Evolutionary conservation across 225 moss, liverwort and hornwort genomes (phyloP).

Genomic region (Marchantia paleacea): DNA sequence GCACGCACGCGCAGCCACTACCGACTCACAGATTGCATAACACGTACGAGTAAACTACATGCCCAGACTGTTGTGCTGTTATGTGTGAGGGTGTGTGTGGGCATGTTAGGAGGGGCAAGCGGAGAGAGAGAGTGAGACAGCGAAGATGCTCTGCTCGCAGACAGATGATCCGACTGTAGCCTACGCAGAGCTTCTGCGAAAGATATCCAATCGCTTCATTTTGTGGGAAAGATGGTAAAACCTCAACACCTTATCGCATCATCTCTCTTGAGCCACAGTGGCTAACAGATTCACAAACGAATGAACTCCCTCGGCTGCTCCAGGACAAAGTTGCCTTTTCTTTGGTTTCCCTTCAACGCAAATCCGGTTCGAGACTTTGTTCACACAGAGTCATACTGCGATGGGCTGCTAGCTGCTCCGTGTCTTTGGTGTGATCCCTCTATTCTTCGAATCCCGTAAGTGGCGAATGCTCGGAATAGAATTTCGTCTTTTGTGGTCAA

Average conservation of each 20-base stretch:
- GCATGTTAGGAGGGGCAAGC: no score
- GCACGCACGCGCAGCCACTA: conserved; percentile 12
- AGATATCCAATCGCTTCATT: neutral
- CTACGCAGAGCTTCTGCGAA: neutral
- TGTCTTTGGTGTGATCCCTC: no score
- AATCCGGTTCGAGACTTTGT: neutral
- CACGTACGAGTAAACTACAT: conserved; percentile 2
- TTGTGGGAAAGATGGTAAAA: neutral
- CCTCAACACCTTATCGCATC: neutral
- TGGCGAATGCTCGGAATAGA: neutral
- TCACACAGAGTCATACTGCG: neutral
- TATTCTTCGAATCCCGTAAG: neutral
- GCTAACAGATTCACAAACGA: neutral
- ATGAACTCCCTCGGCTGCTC: neutral
- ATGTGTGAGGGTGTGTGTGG: neutral
- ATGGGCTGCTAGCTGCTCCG: neutral
- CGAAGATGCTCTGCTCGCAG: neutral
- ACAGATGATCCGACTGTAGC: conserved; percentile 1
- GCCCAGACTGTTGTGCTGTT: neutral
- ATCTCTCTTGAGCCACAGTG: neutral
- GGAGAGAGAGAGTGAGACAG: neutral
- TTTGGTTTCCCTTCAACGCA: neutral
- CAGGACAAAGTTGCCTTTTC: conserved; percentile 1
- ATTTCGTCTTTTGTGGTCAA: conserved; percentile 2
- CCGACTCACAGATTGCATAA: neutral